Conservation (phyloP, 768 basidiomycete genomes). For the Hypsizygus marmoreus region DNA sequence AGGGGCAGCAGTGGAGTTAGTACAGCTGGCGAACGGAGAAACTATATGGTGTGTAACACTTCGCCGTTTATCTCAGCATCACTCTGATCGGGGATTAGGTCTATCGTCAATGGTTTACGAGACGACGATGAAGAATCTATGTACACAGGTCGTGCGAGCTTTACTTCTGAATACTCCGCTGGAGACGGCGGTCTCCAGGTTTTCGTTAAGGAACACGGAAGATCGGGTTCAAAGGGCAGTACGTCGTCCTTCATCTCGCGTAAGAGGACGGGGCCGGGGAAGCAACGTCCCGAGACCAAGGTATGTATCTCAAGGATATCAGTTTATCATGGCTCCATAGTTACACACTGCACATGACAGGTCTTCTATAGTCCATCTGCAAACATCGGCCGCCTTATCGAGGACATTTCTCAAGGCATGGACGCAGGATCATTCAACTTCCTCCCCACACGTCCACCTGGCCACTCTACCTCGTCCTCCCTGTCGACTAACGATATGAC, state of each 20-base stretch:
- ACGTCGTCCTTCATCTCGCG: slow-evolving; percentile 61
- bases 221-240: slow-evolving; percentile 68
- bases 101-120: slow-evolving; percentile 81
- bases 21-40: slow-evolving; percentile 86
- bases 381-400: slow-evolving; percentile 83
- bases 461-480: slow-evolving; percentile 65
- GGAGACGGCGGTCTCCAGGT: slow-evolving; percentile 63
- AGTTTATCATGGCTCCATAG: slow-evolving; percentile 27
- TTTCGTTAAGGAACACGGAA: slow-evolving; percentile 76
- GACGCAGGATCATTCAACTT: slow-evolving; percentile 87
- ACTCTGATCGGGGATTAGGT: slow-evolving; percentile 45
- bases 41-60: slow-evolving; percentile 69
- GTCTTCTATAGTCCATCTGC: slow-evolving; percentile 75
- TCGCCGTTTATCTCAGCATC: slow-evolving; percentile 9
- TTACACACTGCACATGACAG: slow-evolving; percentile 40
- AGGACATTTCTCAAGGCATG: slow-evolving; percentile 77
- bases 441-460: slow-evolving; percentile 30
- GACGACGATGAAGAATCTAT: slow-evolving; percentile 73
- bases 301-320: slow-evolving; percentile 39
- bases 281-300: slow-evolving; percentile 81
- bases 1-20: slow-evolving; percentile 71
- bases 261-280: slow-evolving; percentile 55
- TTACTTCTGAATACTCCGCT: slow-evolving; percentile 72
- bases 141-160: slow-evolving; percentile 68
- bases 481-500: slow-evolving; percentile 62